Base-by-base conservation (phyloP, 148 eudicot species). In the Camellia granthamiana region DNA sequence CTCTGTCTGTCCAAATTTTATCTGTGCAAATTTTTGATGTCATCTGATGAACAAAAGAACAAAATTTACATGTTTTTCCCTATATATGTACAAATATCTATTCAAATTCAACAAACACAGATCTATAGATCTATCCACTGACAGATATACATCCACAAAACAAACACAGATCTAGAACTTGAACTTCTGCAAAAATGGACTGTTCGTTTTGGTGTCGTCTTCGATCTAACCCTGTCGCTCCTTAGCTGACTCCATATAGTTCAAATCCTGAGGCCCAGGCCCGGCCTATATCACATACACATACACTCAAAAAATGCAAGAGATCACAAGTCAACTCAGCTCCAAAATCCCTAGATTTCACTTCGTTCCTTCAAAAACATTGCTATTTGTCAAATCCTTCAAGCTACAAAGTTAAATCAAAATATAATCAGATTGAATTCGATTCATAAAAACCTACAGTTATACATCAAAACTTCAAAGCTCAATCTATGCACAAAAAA, bases 111-210 rank as follows among this genome's bases (percentile, higher is more conserved):
- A n/a, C n/a, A n/a, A n/a, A n/a, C n/a, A n/a, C n/a, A n/a, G n/a
- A n/a, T n/a, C n/a, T n/a, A n/a, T n/a, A n/a, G n/a, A n/a, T n/a
- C n/a, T n/a, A n/a, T n/a, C n/a, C n/a, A n/a, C n/a, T n/a, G n/a
- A n/a, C n/a, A n/a, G n/a, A n/a, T n/a, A n/a, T n/a, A n/a, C n/a
- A n/a, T n/a, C n/a, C n/a, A n/a, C n/a, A n/a, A n/a, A n/a, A n/a
- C n/a, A n/a, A n/a, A n/a, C n/a, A n/a, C n/a, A n/a, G n/a, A n/a
- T n/a, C n/a, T 91, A 95, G 54, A 95, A 94, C 84, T 87, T 90
- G 88, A 91, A 95, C 83, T 95, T 91, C 43, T 85, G 84, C 83
- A 95, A 83, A 80, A 82, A 85, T 13, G 75, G 16, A 74, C 81
- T 13, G 76, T 70, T 69, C 43, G 83, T 30, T 42, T 81, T 83